These are phyloP conservation scores for Fonsecaea pedrosoi DNA, from an alignment of 2,329 filamentous ascomycete species.

Conservation along the genomic window DNA sequence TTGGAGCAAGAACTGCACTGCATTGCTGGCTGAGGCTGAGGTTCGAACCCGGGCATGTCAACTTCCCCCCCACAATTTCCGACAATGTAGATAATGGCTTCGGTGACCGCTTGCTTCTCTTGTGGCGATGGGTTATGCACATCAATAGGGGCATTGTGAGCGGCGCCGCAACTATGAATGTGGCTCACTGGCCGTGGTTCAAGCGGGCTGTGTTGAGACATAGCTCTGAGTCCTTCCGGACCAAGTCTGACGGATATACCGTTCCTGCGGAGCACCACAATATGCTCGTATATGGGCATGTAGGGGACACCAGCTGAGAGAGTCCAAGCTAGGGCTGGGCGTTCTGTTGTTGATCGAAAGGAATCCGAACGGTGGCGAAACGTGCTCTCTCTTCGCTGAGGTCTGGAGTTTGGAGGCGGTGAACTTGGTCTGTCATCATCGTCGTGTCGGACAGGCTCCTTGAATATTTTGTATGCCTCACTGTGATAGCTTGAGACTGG, in stretches of 20 bases:
- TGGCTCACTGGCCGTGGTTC: neutral
- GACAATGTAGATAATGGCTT: constrained; percentile 17
- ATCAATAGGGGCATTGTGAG: constrained; percentile 9
- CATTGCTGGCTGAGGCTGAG: neutral
- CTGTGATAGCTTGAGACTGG: neutral
- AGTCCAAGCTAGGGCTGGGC: neutral
- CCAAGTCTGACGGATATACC: constrained; percentile 21
- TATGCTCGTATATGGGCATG: constrained; percentile 22
- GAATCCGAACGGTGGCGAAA: neutral
- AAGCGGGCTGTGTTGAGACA: neutral
- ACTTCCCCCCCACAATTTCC: constrained; percentile 24
- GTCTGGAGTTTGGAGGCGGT: neutral
- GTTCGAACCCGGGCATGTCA: constrained; percentile 13
- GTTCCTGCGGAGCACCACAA: constrained; percentile 23
- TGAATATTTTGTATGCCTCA: neutral
- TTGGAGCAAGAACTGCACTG: constrained; percentile 20
- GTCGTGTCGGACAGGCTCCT: neutral
- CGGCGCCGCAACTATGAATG: neutral
- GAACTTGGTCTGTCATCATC: neutral
- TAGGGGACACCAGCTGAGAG: neutral
- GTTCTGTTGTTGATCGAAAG: neutral
- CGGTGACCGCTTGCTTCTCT: constrained; percentile 21
- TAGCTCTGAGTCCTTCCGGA: neutral
- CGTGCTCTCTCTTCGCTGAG: neutral
- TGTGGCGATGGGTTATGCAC: constrained; percentile 7